phyloP scores from a whole-genome alignment of 2,329 filamentous ascomycete species.

The Clonostachys solani region DNA sequence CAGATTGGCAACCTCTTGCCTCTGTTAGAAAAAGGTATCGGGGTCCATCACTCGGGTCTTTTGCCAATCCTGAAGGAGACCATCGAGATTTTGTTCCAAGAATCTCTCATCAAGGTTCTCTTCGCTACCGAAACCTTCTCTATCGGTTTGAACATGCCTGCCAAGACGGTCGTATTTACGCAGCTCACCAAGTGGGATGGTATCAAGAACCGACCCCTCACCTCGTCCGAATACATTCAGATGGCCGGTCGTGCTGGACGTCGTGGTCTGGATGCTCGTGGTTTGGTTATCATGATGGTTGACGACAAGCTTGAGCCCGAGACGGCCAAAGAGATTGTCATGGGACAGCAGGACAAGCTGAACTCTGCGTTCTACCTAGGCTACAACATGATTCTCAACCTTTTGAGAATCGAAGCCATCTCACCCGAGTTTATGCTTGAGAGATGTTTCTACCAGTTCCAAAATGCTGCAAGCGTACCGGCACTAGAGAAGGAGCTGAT shows the following conservation, averaged over 20 bases:
- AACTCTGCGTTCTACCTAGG: slow-evolving; percentile 97
- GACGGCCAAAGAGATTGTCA: slow-evolving; percentile 91
- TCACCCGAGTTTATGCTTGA: slow-evolving; percentile 99
- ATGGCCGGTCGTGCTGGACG: slow-evolving; percentile 98
- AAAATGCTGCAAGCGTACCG: slow-evolving; percentile 86
- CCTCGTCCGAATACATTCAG: slow-evolving; percentile 94
- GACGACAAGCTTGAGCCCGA: slow-evolving; percentile 93
- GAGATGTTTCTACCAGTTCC: slow-evolving; percentile 96
- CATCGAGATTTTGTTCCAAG: slow-evolving; percentile 98
- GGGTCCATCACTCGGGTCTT: slow-evolving; percentile 94
- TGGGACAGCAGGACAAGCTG: slow-evolving; percentile 92
- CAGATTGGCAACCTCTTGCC: slow-evolving; percentile 91
- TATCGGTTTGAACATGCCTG: slow-evolving; percentile 98
- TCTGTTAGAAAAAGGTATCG: slow-evolving; percentile 84
- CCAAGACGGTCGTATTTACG: slow-evolving; percentile 98
- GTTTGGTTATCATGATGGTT: slow-evolving; percentile 99
- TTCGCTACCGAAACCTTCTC: slow-evolving; percentile 99
- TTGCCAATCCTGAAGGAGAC: slow-evolving; percentile 97
- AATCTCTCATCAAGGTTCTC: slow-evolving; percentile 94
- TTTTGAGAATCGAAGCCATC: slow-evolving; percentile 97
- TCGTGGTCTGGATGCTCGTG: slow-evolving; percentile 93
- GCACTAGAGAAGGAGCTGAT: slow-evolving; percentile 78
- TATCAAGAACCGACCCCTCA: slow-evolving; percentile 73
- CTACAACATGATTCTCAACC: slow-evolving; percentile 98
- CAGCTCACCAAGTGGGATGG: slow-evolving; percentile 96